These are phyloP conservation scores for Dioscorea cayenensis DNA, from an alignment of 116 monocot species.

Conservation along the genomic window DNA sequence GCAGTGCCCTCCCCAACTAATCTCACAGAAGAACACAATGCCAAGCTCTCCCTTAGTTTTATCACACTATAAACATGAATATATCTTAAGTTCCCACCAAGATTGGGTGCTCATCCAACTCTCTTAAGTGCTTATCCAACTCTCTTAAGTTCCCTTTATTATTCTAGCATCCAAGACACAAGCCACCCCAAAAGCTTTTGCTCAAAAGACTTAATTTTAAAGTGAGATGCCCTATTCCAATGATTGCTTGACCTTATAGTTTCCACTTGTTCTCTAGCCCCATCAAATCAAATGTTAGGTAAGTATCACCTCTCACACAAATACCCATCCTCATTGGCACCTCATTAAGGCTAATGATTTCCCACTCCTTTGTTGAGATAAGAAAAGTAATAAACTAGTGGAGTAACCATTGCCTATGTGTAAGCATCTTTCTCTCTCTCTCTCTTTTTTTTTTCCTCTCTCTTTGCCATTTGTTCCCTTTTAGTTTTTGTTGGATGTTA, in stretches of 20 bases:
- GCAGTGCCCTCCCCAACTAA: not conserved
- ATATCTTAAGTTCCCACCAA: too few relatives aligned
- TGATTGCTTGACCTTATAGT: not conserved
- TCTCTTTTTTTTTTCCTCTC: too few relatives aligned
- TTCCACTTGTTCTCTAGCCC: not conserved
- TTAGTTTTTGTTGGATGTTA: not conserved
- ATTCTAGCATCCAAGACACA: not conserved
- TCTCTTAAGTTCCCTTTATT: too few relatives aligned
- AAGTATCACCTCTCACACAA: not conserved
- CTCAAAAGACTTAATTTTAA: not conserved
- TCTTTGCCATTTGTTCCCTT: not conserved
- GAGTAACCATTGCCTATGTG: not conserved
- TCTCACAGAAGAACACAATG: not conserved
- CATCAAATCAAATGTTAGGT: not conserved
- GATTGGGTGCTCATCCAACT: too few relatives aligned
- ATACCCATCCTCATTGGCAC: not conserved
- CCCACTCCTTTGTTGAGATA: not conserved
- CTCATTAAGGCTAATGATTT: not conserved
- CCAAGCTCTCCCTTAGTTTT: too few relatives aligned
- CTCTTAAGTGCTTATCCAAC: too few relatives aligned
- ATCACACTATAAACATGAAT: too few relatives aligned
- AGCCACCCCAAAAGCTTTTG: not conserved
- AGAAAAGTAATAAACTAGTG: not conserved
- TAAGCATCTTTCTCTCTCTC: not conserved
- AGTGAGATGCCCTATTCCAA: not conserved